Base-by-base conservation (phyloP, 1,139 yeast species). In the Magnusiomyces tetraspermus region DNA sequence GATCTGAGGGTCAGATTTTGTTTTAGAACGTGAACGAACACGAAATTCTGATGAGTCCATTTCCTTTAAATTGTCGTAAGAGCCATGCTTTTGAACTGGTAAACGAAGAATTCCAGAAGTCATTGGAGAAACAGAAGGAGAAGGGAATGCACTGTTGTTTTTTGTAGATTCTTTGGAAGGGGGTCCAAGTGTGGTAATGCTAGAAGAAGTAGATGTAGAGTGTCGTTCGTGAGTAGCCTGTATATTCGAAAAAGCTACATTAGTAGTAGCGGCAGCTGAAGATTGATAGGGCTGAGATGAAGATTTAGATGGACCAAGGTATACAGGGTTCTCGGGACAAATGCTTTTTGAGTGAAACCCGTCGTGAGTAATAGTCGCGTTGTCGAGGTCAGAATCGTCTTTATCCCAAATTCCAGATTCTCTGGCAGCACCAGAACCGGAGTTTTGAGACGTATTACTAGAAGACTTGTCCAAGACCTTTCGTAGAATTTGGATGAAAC, bases 401-500 rank as follows among this genome's bases (percentile, higher is more conserved):
- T 38, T 38, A 19, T 8, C 10, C 42, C 42, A 38, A 19, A 38
- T 38, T 5, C 42, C 42, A 6, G 42, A 38, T 38, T 38, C 42
- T 38, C 42, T 17, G 24, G 42, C 42, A 19, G 40, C 40, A 36
- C 24, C 42, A 15, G 17, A 19, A 5, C 17, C 13, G 21, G 42
- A 38, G 21, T 38, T 17, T 38, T 38, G 42, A 17, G 42, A 38
- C 1, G 57, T 51, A 10, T 48, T 50, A 26, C 48, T 55, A n/a
- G 63, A 58, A 10, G 65, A 58, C 51, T 68, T 71, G 50, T 75
- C 75, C 57, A 77, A 64, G 0, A 82, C 72, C 54, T 75, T 71
- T 51, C 83, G 70, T 51, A 80, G 60, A 15, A 76, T 65, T 51
- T 77, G 76, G 49, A 76, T 84, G 71, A 73, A 90, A 55, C 76